A percentile compares a stretch with the other conserved stretches of the same genome.
These are phyloP conservation scores for Musa troglodytarum DNA, from an alignment of 176 grass and related monocot genomes.

Conservation along the genomic window DNA sequence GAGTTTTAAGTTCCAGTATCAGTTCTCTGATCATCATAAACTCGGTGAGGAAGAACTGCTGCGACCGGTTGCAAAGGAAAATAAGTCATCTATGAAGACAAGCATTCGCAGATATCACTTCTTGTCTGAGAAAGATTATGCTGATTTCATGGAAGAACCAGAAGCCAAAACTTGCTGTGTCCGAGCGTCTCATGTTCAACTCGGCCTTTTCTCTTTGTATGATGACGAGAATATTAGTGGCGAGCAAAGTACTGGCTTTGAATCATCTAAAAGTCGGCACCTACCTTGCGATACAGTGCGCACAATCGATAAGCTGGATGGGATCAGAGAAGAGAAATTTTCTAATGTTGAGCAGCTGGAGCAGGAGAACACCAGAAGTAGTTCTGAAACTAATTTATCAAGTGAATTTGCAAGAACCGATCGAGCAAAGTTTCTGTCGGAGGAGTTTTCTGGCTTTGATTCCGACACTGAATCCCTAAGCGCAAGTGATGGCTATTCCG, in stretches of 20 bases:
- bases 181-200: too few relatives aligned
- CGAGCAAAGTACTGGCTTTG: not conserved
- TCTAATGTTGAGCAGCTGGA: conserved; percentile 8
- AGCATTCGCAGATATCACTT: conserved; percentile 58
- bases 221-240: too few relatives aligned
- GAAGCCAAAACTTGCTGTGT: conserved; percentile 47
- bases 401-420: conserved; percentile 1
- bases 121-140: conserved; percentile 60
- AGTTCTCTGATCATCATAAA: conserved; percentile 17
- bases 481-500: conserved; percentile 81
- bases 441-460: conserved; percentile 59
- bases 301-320: not conserved
- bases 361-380: not conserved
- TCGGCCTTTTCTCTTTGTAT: too few relatives aligned
- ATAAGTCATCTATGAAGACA: conserved; percentile 4
- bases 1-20: conserved; percentile 61
- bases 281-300: too few relatives aligned
- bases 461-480: conserved; percentile 62
- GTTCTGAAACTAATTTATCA: not conserved
- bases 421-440: conserved; percentile 38
- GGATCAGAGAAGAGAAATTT: not conserved
- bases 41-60: not conserved
- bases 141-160: conserved; percentile 46
- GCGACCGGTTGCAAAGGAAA: not conserved
- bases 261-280: too few relatives aligned